Conservation (phyloP, 495 filamentous ascomycete genomes). For the Cenococcum geophilum region DNA sequence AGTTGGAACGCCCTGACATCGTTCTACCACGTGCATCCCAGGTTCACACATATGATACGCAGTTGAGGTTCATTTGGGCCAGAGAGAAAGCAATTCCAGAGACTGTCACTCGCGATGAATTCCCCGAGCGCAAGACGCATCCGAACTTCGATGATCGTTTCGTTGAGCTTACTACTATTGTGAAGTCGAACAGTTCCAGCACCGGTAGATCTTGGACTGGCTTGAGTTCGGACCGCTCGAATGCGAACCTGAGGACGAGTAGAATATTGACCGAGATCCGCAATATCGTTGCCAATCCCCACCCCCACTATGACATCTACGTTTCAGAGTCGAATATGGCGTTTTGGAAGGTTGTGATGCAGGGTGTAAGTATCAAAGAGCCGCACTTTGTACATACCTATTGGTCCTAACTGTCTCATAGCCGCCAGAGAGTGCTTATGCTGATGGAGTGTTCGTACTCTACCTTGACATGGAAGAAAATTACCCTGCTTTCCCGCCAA, state of each 20-base stretch:
- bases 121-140: conserved; percentile 32
- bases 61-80: conserved; percentile 8
- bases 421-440: conserved; percentile 30
- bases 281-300: conserved; percentile 17
- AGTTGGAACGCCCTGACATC: conserved; percentile 29
- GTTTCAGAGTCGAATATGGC: conserved; percentile 33
- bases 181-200: no score
- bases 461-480: conserved; percentile 32
- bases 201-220: no score
- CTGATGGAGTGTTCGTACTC: conserved; percentile 28
- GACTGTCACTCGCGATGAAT: conserved; percentile 27
- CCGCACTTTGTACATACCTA: no score
- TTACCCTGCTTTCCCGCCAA: conserved; percentile 24
- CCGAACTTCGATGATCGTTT: conserved; percentile 31
- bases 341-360: conserved; percentile 37
- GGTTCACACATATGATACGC: background rate
- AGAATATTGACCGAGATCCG: conserved; percentile 30
- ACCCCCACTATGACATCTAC: conserved; percentile 32
- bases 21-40: conserved; percentile 9
- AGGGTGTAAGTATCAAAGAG: conserved; percentile 7
- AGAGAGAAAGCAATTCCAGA: conserved; percentile 16
- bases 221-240: background rate
- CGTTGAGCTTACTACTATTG: conserved; percentile 14
- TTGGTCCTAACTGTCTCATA: no score
- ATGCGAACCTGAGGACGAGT: conserved; percentile 17